Evolutionary conservation across 352 stramenopile genomes (phyloP).

Genomic region (Thalassiosira oceanica): DNA sequence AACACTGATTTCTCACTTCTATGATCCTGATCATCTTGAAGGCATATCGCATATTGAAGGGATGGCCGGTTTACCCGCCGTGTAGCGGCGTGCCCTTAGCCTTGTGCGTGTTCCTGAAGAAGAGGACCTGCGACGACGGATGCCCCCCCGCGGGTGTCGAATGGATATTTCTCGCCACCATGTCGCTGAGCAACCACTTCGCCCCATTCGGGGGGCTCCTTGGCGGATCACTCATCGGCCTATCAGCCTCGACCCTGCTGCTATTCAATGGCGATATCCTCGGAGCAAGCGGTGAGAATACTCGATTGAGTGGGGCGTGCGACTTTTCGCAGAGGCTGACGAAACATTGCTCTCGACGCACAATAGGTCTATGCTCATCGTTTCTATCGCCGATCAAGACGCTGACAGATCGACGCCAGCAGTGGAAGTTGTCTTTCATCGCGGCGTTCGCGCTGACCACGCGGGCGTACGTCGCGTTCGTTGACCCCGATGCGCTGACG

Average conservation of each 20-base stretch:
- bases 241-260: slow-evolving; percentile 60
- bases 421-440: slow-evolving; percentile 70
- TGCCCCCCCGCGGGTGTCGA: no score
- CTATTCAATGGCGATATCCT: slow-evolving; percentile 71
- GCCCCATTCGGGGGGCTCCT: slow-evolving; percentile 39
- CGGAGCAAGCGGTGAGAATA: slow-evolving; percentile 57
- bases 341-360: no score
- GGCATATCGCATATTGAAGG: no score
- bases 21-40: no score
- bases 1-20: no score
- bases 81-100: no score
- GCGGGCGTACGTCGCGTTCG: slow-evolving; percentile 26
- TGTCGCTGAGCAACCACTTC: slow-evolving; percentile 49
- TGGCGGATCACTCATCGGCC: slow-evolving; percentile 50
- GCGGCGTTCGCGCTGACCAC: slow-evolving; percentile 53
- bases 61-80: no score
- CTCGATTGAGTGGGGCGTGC: no score
- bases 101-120: no score
- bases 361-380: no score
- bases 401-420: slow-evolving; percentile 29
- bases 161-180: slow-evolving; percentile 4
- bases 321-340: no score
- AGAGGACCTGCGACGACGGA: no score
- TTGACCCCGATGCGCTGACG: slow-evolving; percentile 29
- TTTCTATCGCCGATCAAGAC: slow-evolving; percentile 38